phyloP scores from a whole-genome alignment of 345 rosid genomes.

The Conringia planisiliqua region DNA sequence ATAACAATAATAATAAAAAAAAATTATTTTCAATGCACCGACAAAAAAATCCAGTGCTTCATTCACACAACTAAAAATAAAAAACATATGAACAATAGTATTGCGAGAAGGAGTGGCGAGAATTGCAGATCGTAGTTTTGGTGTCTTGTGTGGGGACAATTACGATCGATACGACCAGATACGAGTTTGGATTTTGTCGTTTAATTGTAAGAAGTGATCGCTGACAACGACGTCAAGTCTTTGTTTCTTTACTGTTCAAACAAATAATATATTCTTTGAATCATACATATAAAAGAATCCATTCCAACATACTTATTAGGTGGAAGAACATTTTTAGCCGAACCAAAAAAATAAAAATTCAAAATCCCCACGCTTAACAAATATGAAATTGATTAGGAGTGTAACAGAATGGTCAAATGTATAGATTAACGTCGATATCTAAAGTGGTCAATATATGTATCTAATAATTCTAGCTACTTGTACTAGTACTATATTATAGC shows the following conservation, averaged over 20 bases:
- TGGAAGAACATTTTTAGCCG: not conserved
- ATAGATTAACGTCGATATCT: not conserved
- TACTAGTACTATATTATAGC: not conserved
- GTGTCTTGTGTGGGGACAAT: conserved; percentile 26
- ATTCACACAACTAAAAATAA: conserved; percentile 1
- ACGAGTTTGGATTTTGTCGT: conserved; percentile 20
- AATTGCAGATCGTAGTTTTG: conserved; percentile 24
- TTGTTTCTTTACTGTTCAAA: conserved; percentile 8
- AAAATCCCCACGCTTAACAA: not conserved
- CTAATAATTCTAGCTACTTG: conserved; percentile 14
- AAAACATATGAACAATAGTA: not conserved
- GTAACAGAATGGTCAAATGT: not conserved
- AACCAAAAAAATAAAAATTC: not conserved
- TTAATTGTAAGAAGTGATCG: conserved; percentile 11
- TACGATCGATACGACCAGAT: conserved; percentile 24
- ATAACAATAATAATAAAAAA: not conserved
- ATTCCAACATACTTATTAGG: conserved; percentile 19
- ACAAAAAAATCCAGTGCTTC: conserved; percentile 5
- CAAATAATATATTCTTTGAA: not conserved
- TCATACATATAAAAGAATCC: not conserved
- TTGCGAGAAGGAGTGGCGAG: conserved; percentile 19
- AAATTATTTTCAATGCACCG: conserved; percentile 17
- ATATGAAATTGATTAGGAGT: not conserved
- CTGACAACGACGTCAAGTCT: conserved; percentile 17
- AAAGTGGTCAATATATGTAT: conserved; percentile 1